A percentile compares a stretch with the other conserved stretches of the same genome.
phyloP scores from a whole-genome alignment of 306 rosid genomes.

The Quercus alba region DNA sequence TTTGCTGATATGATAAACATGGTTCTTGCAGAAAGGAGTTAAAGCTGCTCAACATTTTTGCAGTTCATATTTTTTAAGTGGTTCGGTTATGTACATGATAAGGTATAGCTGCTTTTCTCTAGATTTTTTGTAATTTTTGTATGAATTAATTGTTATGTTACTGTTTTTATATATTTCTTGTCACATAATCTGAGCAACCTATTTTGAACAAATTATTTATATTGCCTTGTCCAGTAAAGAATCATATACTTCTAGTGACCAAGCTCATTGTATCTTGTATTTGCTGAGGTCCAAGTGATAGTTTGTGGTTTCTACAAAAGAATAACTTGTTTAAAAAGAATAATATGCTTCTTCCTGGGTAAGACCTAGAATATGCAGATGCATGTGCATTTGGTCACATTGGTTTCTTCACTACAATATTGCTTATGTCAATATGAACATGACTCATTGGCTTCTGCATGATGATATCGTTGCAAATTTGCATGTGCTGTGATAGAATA shows the following conservation, averaged over 20 bases:
- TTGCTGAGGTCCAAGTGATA: neutral
- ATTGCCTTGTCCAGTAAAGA: neutral
- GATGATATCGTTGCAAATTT: neutral
- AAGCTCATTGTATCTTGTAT: neutral
- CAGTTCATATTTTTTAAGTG: conserved; percentile 70
- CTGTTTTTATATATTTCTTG: neutral
- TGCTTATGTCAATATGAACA: neutral
- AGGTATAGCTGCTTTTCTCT: conserved; percentile 43
- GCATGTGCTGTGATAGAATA: neutral
- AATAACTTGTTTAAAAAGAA: neutral
- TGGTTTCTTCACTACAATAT: neutral
- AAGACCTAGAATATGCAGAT: neutral
- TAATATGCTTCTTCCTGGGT: neutral
- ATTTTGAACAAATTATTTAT: neutral
- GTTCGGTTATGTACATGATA: conserved; percentile 90
- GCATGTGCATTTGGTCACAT: neutral
- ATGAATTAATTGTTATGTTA: neutral
- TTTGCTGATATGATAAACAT: conserved; percentile 16
- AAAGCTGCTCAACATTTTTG: conserved; percentile 84
- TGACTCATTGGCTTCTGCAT: neutral
- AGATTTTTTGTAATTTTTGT: neutral
- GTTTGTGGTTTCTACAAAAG: neutral
- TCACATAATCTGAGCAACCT: neutral
- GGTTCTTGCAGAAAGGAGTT: conserved; percentile 68
- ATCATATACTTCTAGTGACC: neutral